Evolutionary conservation across 2,329 filamentous ascomycete species (phyloP), one percentile per base, ranked within the genome.

Genomic region (Tolypocladium tropicale): DNA sequence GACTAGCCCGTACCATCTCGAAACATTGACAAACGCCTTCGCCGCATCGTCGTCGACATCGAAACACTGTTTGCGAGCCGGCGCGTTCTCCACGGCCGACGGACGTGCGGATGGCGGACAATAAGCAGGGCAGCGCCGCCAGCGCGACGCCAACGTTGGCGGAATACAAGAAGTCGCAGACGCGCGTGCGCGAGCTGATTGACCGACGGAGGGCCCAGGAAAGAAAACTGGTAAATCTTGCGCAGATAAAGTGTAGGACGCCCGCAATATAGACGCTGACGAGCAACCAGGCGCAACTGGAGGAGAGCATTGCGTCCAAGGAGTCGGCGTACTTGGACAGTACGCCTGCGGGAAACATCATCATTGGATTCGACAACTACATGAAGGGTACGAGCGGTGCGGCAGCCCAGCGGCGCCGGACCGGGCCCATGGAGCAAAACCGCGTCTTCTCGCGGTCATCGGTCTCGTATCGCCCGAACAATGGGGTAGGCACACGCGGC

Each of bases 321-420:
- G 94, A 99, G 71, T 84, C 86, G 57, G 81, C 86, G 21, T 99
- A 99, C 70, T 84, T 99, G 53, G 93, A 97, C 70, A 90, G 90
- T 65, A 95, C 91, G 5, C 86, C 85, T 16, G 84, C 79, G 64
- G 94, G 94, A 49, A 99, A 99, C 75, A 97, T 99, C 68, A 93
- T 99, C 70, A 91, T 89, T 52, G 94, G 94, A 25, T 99, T 99
- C 71, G 94, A 99, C 71, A 95, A 91, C 69, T 99, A 97, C 75
- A 95, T 96, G 77, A 99, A 99, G 72, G 92, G 90, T 55, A 81
- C 80, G 21, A 80, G 82, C 10, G 82, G 83, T n/a, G 77, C 79
- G 2, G 79, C 80, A 4, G 79, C 84, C 12, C 78, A 83, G 62
- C 78, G 87, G 66, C 81, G 85, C 65, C 82, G 88, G 69, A 78